Base-by-base conservation (phyloP, 2,329 filamentous ascomycete species). In the Sporothrix humicola region DNA sequence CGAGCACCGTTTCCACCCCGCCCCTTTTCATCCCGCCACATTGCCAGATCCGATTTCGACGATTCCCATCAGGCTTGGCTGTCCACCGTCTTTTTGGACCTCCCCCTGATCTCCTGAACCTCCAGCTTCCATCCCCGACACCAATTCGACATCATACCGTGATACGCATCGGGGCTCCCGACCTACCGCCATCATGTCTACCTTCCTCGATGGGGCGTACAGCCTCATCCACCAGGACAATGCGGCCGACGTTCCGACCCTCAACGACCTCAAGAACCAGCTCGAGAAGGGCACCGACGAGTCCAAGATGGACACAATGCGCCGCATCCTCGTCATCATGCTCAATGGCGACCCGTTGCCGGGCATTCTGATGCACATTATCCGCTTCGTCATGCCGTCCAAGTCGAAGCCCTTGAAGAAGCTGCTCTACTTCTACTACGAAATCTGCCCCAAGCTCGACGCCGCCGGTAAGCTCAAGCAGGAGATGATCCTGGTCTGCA, bases 401-500 rank as follows among this genome's bases (percentile, higher is more conserved):
- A 98, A 97, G 86, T 94, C 93, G 83, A 99, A 99, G 86, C 87
- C 92, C 58, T 87, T 99, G 79, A 99, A 99, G 89, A 99, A 99
- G 87, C 88, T 99, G 75, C 89, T 99, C 73, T 99, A 99, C 85
- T 96, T 99, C 83, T 99, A 99, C 86, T 98, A 98, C 82, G 96
- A 99, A 85, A 96, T 98, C 82, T 98, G 96, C 82, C 96, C 95
- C 56, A 99, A 99, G 86, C 91, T 94, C 74, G 96, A 99, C 83
- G 87, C 91, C 72, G 91, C 87, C 81, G 96, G 96, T 80, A 99
- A 98, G 88, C 86, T 99, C 77, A 98, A 98, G 87, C 96, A 99
- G 84, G 96, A 99, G 85, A 98, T 98, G 94, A 99, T 99, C 82
- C 85, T 99, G 80, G 96, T 99, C 79, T 99, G 96, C 84, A 99